Evolutionary conservation across 768 basidiomycete species (phyloP).

Genomic region (Mycena epipterygia): DNA sequence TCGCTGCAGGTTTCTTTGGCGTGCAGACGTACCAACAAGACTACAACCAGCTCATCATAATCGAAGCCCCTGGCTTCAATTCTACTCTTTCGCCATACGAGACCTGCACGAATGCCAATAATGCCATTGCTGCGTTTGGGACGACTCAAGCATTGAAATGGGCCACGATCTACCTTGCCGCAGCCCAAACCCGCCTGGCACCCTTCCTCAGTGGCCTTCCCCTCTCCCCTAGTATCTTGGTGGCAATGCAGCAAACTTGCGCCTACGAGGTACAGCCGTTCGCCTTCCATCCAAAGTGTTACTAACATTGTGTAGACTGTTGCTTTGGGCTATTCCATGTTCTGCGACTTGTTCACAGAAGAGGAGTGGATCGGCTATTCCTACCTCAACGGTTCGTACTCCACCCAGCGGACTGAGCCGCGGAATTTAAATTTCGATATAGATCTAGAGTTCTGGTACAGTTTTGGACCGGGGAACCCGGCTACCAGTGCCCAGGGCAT

Average conservation of each 20-base stretch:
- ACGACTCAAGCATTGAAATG: slow-evolving; percentile 64
- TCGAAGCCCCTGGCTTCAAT: slow-evolving; percentile 71
- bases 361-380: slow-evolving; percentile 87
- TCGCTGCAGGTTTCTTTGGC: slow-evolving; percentile 72
- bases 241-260: slow-evolving; percentile 76
- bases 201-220: slow-evolving; percentile 63
- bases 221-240: slow-evolving; percentile 65
- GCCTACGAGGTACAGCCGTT: slow-evolving; percentile 75
- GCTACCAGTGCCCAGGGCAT: slow-evolving; percentile 71
- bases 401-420: neutral
- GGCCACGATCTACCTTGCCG: slow-evolving; percentile 70
- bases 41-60: slow-evolving; percentile 72
- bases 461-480: slow-evolving; percentile 78
- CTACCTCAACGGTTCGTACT: slow-evolving; percentile 59
- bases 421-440: no score
- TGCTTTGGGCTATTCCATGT: slow-evolving; percentile 80
- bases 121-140: slow-evolving; percentile 59
- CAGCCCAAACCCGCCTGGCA: slow-evolving; percentile 67
- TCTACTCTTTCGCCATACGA: slow-evolving; percentile 76
- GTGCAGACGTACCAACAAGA: slow-evolving; percentile 61
- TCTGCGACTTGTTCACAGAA: slow-evolving; percentile 85
- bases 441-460: slow-evolving; percentile 71
- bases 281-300: neutral
- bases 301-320: slow-evolving; percentile 65
- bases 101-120: slow-evolving; percentile 70